These are phyloP conservation scores for Aspergillus thermomutatus DNA, from an alignment of 2,329 filamentous ascomycete genomes.

Conservation along the genomic window DNA sequence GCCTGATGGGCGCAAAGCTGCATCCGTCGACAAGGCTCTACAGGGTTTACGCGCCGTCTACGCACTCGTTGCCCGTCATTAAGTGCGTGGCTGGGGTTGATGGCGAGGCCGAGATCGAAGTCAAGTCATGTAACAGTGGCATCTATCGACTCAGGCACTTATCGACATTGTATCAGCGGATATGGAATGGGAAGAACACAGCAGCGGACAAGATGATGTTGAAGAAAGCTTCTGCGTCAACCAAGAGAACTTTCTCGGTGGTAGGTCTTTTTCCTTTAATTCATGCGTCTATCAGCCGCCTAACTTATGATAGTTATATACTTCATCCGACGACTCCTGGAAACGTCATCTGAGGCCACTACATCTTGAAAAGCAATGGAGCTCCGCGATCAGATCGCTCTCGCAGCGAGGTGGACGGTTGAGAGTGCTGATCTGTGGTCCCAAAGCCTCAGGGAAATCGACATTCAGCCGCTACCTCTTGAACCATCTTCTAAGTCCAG, in stretches of 20 bases:
- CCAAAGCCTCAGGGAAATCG: constrained; percentile 58
- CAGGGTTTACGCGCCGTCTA: constrained; percentile 54
- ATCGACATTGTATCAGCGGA: constrained; percentile 51
- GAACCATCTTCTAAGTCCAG: constrained; percentile 51
- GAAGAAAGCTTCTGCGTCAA: constrained; percentile 22
- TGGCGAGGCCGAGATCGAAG: constrained; percentile 46
- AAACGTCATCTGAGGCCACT: constrained; percentile 41
- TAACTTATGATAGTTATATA: constrained; percentile 34
- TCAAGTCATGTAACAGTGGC: constrained; percentile 46
- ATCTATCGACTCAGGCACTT: constrained; percentile 45
- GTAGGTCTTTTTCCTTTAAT: constrained; percentile 25
- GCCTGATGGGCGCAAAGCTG: constrained; percentile 58
- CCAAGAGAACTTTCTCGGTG: constrained; percentile 38
- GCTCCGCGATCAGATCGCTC: constrained; percentile 41
- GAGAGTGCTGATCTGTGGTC: constrained; percentile 51
- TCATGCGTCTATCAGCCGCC: background rate
- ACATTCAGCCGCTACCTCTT: constrained; percentile 55
- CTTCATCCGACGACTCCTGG: constrained; percentile 40
- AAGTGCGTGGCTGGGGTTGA: constrained; percentile 41
- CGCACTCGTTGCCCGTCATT: constrained; percentile 55
- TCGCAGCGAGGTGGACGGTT: constrained; percentile 38
- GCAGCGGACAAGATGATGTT: constrained; percentile 31
- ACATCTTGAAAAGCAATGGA: constrained; percentile 45
- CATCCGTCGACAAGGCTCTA: constrained; percentile 42
- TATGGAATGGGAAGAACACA: constrained; percentile 47